Percentiles rank a stretch among this genome's conserved stretches.
Conservation (phyloP, 1,284 basidiomycete genomes). For the Bothia castanella region DNA sequence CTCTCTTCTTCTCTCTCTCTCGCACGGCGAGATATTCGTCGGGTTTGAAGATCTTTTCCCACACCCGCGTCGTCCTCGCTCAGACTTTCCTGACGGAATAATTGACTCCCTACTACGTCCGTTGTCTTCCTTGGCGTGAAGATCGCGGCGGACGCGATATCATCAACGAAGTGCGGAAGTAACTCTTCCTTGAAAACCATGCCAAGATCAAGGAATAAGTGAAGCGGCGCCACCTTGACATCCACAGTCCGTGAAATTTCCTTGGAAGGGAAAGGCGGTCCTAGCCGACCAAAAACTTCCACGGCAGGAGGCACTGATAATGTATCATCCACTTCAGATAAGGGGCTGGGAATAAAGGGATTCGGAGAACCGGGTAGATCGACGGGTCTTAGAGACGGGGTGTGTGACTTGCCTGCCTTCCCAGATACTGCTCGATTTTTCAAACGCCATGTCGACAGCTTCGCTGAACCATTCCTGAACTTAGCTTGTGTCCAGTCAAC, state of each 20-base stretch:
- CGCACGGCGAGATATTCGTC: slow-evolving; percentile 17
- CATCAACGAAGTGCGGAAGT: slow-evolving; percentile 29
- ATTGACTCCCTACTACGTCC: not conserved
- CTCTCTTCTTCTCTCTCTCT: slow-evolving; percentile 37
- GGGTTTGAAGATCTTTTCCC: slow-evolving; percentile 28
- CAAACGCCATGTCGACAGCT: slow-evolving; percentile 60
- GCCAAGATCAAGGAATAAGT: slow-evolving; percentile 72
- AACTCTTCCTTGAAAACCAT: slow-evolving; percentile 37
- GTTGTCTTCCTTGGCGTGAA: slow-evolving; percentile 14
- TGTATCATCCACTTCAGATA: slow-evolving; percentile 19
- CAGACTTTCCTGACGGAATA: slow-evolving; percentile 1
- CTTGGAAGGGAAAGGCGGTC: not conserved
- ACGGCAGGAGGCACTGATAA: slow-evolving; percentile 15
- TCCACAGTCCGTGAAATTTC: slow-evolving; percentile 26
- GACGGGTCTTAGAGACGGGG: slow-evolving; percentile 17
- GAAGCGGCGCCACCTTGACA: slow-evolving; percentile 54
- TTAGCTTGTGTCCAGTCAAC: slow-evolving; percentile 58
- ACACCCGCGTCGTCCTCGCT: slow-evolving; percentile 13
- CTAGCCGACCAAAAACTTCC: slow-evolving; percentile 16
- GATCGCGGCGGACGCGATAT: slow-evolving; percentile 20
- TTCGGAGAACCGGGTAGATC: slow-evolving; percentile 24
- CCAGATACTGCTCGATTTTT: slow-evolving; percentile 24
- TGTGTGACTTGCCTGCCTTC: slow-evolving; percentile 16
- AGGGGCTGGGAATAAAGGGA: slow-evolving; percentile 23
- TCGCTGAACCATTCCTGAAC: slow-evolving; percentile 42